A percentile compares a stretch with the other conserved stretches of the same genome.
phyloP scores from a whole-genome alignment of 495 filamentous ascomycete genomes.

The Podospora anserina region DNA sequence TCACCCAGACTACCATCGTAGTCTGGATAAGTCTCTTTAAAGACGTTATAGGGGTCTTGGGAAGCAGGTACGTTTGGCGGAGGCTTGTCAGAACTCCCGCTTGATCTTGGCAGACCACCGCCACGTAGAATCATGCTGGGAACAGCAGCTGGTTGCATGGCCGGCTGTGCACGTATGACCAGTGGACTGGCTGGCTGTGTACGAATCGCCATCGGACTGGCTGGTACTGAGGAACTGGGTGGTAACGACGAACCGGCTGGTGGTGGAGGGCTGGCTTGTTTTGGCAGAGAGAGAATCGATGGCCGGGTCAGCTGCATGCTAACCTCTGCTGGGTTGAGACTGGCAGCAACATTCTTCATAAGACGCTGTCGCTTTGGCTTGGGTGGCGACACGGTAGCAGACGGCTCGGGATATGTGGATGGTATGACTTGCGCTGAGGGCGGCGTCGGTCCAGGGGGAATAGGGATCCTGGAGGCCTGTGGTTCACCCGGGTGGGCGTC shows the following conservation, averaged over 20 bases:
- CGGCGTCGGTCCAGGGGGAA: slow-evolving; percentile 31
- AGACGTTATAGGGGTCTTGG: slow-evolving; percentile 43
- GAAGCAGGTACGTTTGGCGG: not conserved
- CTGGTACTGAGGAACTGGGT: not conserved
- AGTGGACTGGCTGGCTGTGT: not conserved
- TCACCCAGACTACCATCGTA: slow-evolving; percentile 53
- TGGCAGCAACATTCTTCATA: slow-evolving; percentile 13
- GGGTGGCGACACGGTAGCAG: not conserved
- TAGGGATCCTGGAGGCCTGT: not conserved
- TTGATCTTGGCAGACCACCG: not conserved
- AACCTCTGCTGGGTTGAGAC: not conserved
- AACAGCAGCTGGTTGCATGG: not conserved
- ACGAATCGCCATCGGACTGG: not conserved
- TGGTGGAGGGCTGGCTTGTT: not conserved
- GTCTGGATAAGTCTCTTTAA: slow-evolving; percentile 53
- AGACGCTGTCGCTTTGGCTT: slow-evolving; percentile 17
- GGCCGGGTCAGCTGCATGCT: not conserved
- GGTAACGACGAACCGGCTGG: not conserved
- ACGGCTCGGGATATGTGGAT: slow-evolving; percentile 22
- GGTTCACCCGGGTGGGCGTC: not conserved
- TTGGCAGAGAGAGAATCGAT: not conserved
- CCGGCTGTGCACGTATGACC: not conserved
- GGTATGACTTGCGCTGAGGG: slow-evolving; percentile 45
- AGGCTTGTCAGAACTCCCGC: not conserved
- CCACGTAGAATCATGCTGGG: not conserved